Conservation (phyloP, 2,329 filamentous ascomycete species). For the Camillea tinctor region DNA sequence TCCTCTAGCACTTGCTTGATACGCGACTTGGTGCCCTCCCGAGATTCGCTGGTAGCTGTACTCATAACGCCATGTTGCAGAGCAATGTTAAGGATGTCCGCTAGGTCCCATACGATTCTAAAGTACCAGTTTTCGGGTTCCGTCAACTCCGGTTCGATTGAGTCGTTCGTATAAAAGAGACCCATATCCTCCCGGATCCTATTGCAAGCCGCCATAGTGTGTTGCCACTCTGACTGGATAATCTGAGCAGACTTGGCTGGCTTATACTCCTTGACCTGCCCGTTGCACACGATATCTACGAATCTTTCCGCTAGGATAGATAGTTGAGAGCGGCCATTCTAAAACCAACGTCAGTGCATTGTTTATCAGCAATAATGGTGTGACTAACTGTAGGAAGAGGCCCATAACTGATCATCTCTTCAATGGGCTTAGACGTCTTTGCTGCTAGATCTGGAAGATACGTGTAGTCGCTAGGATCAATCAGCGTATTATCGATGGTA, state of each 20-base stretch:
- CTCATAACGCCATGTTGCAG: constrained; percentile 10
- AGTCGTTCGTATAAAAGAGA: constrained; percentile 4
- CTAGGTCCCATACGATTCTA: constrained; percentile 17
- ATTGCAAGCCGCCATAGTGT: constrained; percentile 38
- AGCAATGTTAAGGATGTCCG: constrained; percentile 15
- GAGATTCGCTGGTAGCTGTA: constrained; percentile 5
- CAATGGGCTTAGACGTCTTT: constrained; percentile 37
- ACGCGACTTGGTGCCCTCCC: constrained; percentile 2
- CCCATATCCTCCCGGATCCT: constrained; percentile 15
- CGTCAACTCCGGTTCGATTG: constrained; percentile 11
- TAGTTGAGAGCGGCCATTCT: constrained; percentile 52
- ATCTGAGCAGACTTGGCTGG: constrained; percentile 38
- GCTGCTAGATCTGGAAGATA: constrained; percentile 50
- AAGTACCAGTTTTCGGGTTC: constrained; percentile 21
- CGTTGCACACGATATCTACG: constrained; percentile 48
- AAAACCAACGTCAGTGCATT: not conserved
- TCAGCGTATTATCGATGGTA: constrained; percentile 25
- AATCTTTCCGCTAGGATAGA: constrained; percentile 50
- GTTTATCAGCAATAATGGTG: not conserved
- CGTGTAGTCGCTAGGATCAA: constrained; percentile 50
- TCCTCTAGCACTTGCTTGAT: constrained; percentile 3
- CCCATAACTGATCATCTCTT: constrained; percentile 48
- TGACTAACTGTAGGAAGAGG: constrained; percentile 49
- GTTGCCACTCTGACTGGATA: constrained; percentile 42
- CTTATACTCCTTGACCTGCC: constrained; percentile 51